phyloP scores from a whole-genome alignment of 805 yeast species.

The Ogataea paraovalis region DNA sequence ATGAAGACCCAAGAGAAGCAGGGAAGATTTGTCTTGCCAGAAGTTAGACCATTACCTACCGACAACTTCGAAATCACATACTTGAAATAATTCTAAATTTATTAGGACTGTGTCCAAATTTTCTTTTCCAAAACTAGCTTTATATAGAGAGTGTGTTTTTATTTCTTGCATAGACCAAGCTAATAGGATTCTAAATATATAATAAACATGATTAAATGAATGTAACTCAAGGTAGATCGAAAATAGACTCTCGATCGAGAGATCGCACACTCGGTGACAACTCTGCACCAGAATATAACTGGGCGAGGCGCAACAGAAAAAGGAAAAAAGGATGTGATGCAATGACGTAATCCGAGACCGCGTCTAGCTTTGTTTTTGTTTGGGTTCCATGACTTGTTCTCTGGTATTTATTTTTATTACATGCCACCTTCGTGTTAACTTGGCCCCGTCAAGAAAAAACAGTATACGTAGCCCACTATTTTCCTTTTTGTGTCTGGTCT shows the following conservation, averaged over 20 bases:
- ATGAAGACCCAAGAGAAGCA: conserved; percentile 30
- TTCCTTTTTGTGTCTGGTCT: no score
- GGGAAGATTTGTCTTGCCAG: conserved; percentile 28
- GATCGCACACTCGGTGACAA: no score
- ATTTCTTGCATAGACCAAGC: not conserved
- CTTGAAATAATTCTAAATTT: conserved; percentile 3
- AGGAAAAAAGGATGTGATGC: not conserved
- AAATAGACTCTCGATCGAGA: no score
- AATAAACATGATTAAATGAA: no score
- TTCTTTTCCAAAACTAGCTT: not conserved
- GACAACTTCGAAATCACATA: conserved; percentile 19
- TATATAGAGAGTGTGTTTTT: not conserved
- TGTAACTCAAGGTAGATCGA: no score
- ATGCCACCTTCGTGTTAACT: no score
- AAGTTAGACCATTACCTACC: conserved; percentile 25
- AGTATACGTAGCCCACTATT: no score
- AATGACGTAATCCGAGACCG: not conserved
- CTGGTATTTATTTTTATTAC: not conserved
- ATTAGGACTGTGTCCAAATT: not conserved
- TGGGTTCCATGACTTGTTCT: not conserved
- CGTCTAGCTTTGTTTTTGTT: not conserved
- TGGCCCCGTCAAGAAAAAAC: no score
- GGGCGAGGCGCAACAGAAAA: not conserved
- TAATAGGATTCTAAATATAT: not conserved
- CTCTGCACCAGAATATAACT: no score